Evolutionary conservation across 176 grass and related monocot species (phyloP), one percentile per base, ranked within the genome.

Genomic region (Cenchrus purpureus): DNA sequence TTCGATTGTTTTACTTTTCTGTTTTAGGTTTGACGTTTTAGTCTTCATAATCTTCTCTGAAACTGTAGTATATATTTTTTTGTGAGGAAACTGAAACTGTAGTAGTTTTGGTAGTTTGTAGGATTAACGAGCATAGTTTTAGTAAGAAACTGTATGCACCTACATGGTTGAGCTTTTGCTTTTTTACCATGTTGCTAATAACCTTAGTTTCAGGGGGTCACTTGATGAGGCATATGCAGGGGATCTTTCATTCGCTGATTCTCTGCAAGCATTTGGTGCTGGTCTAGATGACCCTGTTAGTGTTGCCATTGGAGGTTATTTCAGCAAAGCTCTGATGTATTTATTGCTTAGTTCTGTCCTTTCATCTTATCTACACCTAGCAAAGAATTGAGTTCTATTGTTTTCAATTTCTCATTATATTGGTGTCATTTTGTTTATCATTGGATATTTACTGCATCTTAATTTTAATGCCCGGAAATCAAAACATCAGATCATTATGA

Each of bases 231-330:
- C 87, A 80, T 95, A 90, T 68, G 65, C 85, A 63, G 93, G 91
- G 45, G 91, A 98, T 79, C 80, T 95, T n/a, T 68, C 91, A 79
- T 98, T 95, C 85, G 93, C 93, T 5, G 89, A 94, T 68, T 88
- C 89, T 31, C 76, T 98, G 72, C 85, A 95, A 90, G 88, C 88
- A 83, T 98, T 98, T 76, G 96, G 96, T 87, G 96, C 96, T 84
- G 93, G 88, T 76, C 91, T 89, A 79, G 93, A 98, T 83, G 96
- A 95, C 32, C 96, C 93, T 90, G 52, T 92, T 81, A 98, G 93
- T 87, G 87, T 98, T 19, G 93, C 93, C 68, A 95, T 98, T 87
- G 96, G 96, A 93, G 96, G 96, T 98, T 85, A 79, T 90, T 71
- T 64, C 40, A 87, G 77, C 17, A 63, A 65, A 72, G 14, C 15